Percentiles rank a stretch among this genome's conserved stretches.
These are phyloP conservation scores for Solanum ossicruentum DNA, from an alignment of 257 asterid species.

Conservation along the genomic window DNA sequence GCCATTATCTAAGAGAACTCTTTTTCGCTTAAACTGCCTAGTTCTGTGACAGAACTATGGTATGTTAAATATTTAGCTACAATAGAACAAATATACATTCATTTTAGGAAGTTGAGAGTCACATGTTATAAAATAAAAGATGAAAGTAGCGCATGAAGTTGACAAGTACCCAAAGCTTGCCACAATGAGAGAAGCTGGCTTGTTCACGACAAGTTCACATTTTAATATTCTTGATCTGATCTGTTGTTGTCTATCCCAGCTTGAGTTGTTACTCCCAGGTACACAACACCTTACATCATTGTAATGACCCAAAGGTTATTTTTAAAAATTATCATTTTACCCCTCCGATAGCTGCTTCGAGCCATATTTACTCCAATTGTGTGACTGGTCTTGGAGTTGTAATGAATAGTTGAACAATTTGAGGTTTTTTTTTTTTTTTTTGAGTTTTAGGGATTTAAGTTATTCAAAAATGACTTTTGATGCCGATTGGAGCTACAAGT, in stretches of 20 bases:
- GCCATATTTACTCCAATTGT: too few relatives aligned
- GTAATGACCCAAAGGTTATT: too few relatives aligned
- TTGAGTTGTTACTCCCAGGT: neutral
- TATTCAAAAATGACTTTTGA: too few relatives aligned
- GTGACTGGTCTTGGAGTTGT: too few relatives aligned
- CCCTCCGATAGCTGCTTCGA: too few relatives aligned
- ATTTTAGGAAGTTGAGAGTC: neutral
- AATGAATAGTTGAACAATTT: too few relatives aligned
- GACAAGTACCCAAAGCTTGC: neutral
- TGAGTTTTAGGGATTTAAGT: too few relatives aligned
- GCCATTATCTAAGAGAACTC: neutral
- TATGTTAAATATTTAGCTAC: neutral
- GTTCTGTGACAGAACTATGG: neutral
- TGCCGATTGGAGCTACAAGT: too few relatives aligned
- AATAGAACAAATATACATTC: too few relatives aligned
- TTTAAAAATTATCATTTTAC: too few relatives aligned
- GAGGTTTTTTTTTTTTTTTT: too few relatives aligned
- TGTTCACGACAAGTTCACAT: neutral
- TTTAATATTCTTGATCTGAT: neutral
- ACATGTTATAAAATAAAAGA: too few relatives aligned
- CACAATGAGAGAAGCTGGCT: neutral
- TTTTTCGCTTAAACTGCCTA: neutral
- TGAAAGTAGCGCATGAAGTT: neutral
- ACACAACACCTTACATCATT: neutral
- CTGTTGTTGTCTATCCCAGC: neutral